Evolutionary conservation across 1,284 basidiomycete species (phyloP), one percentile per base, ranked within the genome.

Genomic region (Moesziomyces parantarcticus): DNA sequence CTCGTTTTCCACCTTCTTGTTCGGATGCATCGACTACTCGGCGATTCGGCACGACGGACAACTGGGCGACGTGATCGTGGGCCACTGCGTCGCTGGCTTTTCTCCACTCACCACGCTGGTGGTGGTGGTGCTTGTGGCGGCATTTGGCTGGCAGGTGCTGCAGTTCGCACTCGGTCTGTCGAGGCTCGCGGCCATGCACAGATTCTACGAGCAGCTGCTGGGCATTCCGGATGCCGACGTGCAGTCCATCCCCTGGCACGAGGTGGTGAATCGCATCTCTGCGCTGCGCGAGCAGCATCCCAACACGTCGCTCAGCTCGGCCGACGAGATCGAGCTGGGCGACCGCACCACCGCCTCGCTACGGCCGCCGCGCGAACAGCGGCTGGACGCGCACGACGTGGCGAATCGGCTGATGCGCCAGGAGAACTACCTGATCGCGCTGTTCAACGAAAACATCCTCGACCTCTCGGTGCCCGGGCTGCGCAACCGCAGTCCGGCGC

Each of bases 331-430:
- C 87, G 70, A 67, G 51, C 63, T 65, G 1, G 69, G 58, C 26
- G 60, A 58, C n/a, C 60, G 47, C 22, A 52, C 56, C 0, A 44
- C 29, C 16, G 48, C 52, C 5, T 83, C 73, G 18, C 57, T 74
- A 39, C 74, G 54, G 82, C 54, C 41, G 3, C 59, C 49, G 10
- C 55, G 58, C 34, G 60, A 70, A 25, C 60, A 72, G 39, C 56
- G 57, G 10, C 45, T 81, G 13, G 96, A 99, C 79, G 97, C 96
- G 0, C 97, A 99, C 84, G 95, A 98, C 83, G 89, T 96, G 55
- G 94, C 94, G 6, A 96, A 95, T 82, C 91, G 97, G 48, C 97
- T 99, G 80, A 90, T 99, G 89, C 89, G 96, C 20, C 93, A 97
- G 84, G 94, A 98, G 84, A 99, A 99, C 85, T 99, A 97, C 84